Base-by-base conservation (phyloP, 2,329 filamentous ascomycete genomes). In the Colletotrichum truncatum region DNA sequence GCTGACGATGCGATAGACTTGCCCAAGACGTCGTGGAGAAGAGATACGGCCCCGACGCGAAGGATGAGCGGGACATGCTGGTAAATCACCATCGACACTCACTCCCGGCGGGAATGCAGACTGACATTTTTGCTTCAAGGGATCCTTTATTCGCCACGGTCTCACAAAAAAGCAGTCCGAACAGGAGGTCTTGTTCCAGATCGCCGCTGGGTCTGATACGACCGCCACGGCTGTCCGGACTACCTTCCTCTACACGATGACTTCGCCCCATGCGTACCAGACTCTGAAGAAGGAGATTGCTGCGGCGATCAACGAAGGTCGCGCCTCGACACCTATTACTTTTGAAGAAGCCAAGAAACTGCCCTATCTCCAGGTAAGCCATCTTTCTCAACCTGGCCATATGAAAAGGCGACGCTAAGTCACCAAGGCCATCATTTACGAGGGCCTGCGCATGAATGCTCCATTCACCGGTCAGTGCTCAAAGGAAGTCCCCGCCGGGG, bases 151-250 rank as follows among this genome's bases (percentile, higher is more conserved):
- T 61, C 77, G 78, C 12, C 79, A 83, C 65, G 70, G 71, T 3
- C 74, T 83, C 60, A 48, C 34, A 0, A 59, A 59, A 11, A 36
- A 11, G 1, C 49, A 66, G 12, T 54, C 58, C 7, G 73, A 79
- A 11, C 80, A 84, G 58, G 75, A 73, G 26, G 61, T 73, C 1
- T 67, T 70, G 1, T 68, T 73, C 39, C 72, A 75, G 54, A 73
- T 73, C 51, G 57, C 64, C 25, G 74, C 67, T 39, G 75, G 70
- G 18, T 83, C 83, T 2, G 86, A 88, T 67, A 87, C 84, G 6
- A 85, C 85, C 0, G 82, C 85, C 0, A 83, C 80, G 1, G 78
- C 80, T 1, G 77, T 88, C 3, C 81, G 85, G 0, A 75, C 78
- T 26, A 84, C 80, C 4, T 64, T 87, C 55, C 77, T 87, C 21